Base-by-base conservation (phyloP, 768 basidiomycete genomes). In the Phaffia tasmanica region DNA sequence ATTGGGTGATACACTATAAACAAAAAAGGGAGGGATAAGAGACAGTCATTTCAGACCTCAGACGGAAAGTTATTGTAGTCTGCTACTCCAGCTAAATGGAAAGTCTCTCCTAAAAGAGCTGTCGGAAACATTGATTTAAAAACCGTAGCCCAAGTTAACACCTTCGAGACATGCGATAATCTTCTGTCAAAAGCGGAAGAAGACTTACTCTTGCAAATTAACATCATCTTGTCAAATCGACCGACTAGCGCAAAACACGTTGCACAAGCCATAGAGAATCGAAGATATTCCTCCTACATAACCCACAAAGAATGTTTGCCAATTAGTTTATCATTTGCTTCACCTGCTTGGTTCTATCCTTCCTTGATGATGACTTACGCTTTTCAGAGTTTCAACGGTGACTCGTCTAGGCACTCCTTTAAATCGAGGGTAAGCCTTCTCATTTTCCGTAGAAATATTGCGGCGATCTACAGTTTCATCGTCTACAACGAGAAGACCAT, bases 181-280 rank as follows among this genome's bases (percentile, higher is more conserved):
- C 11, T 42, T 5, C 11, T 4, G 11, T 42, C 35, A 46, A 32
- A 23, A 32, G 56, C 19, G 19, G 6, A 19, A 29, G 27, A 7
- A 6, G 23, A 42, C 67, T 57, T 50, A 68, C 67, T 65, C 35
- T 65, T 65, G 16, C 32, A 59, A 18, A 53, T 60, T 6, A 65
- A 46, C 64, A 69, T 69, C 49, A 69, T 4, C 23, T 57, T 21
- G 23, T 69, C 67, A 1, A 69, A 19, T 2, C 67, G 29, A 9
- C 48, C 62, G 2, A 69, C 62, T 29, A 69, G 58, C 21, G 62
- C 62, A 57, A 69, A 69, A 19, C 30, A 23, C 1, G 67, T 69
- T 14, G 62, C 46, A 25, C 67, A 69, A 1, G 48, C 67, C 18
- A 63, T 56, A 0, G 67, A 57, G 25, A 69, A 69, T 35, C 56